phyloP scores from a whole-genome alignment of 1,284 basidiomycete genomes.

The Pholiota adiposa region DNA sequence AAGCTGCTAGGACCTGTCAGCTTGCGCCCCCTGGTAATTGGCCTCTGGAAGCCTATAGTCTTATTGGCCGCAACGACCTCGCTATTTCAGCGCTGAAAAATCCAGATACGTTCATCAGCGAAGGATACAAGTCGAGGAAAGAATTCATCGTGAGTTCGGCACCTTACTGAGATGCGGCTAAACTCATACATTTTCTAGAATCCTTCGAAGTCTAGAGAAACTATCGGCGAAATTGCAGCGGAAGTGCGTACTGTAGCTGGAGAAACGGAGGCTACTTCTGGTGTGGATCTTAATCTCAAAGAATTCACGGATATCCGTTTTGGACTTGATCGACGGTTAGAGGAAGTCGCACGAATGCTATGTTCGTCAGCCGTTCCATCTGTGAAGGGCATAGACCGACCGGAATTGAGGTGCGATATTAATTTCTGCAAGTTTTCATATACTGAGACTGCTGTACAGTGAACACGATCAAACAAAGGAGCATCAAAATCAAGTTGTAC shows the following conservation, averaged over 20 bases:
- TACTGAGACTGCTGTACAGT: conserved; percentile 40
- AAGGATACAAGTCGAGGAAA: conserved; percentile 58
- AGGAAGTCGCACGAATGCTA: conserved; percentile 88
- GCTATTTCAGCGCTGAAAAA: conserved; percentile 56
- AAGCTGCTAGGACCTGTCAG: conserved; percentile 84
- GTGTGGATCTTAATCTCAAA: conserved; percentile 71
- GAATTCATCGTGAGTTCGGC: conserved; percentile 58
- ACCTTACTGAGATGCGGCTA: neutral
- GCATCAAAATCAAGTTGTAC: conserved; percentile 78
- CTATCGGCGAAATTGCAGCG: conserved; percentile 54
- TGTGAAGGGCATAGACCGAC: conserved; percentile 70
- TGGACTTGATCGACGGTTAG: conserved; percentile 82
- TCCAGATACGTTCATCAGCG: conserved; percentile 46
- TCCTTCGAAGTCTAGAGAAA: conserved; percentile 47
- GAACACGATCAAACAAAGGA: conserved; percentile 83
- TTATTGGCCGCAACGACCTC: conserved; percentile 84
- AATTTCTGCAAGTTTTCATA: neutral
- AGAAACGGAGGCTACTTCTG: conserved; percentile 60
- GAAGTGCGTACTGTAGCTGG: conserved; percentile 53
- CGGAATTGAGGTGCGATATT: conserved; percentile 67
- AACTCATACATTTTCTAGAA: conserved; percentile 36
- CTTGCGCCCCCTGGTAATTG: conserved; percentile 76
- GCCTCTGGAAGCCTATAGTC: conserved; percentile 70
- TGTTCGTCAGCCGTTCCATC: conserved; percentile 75
- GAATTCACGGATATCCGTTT: conserved; percentile 85